Base-by-base conservation (phyloP, 208 protist genomes). In the Leishmania tropica region DNA sequence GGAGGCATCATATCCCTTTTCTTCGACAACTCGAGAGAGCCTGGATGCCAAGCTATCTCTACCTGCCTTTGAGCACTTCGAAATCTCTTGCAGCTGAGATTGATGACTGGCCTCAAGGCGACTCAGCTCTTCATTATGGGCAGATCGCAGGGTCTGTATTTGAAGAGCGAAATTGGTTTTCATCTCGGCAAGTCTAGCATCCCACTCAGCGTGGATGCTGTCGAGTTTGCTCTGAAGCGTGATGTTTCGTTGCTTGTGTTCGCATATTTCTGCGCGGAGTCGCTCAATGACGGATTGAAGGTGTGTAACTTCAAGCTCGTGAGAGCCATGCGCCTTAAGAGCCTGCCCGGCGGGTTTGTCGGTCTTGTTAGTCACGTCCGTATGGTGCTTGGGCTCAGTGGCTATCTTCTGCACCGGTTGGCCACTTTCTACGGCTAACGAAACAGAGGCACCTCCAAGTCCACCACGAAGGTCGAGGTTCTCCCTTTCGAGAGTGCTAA, bases 121-220 rank as follows among this genome's bases (percentile, higher is more conserved):
- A 45, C 45, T 74, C 60, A 95, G 75, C 56, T 95, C 87, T 11
- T 86, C 82, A 37, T 93, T 90, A 74, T 93, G 88, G 17, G 83
- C 54, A 42, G 90, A 47, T 7, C 87, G 87, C 70, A 92, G 45
- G 13, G 42, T 6, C 45, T 81, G 89, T 0, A 93, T 3, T 51
- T 92, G 92, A 21, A 62, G 75, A 19, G 85, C 75, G 74, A 91
- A 90, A 28, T 81, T 85, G 21, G 73, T 53, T 60, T 90, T 92
- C 70, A 84, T 70, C 8, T 85, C 81, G 6, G 54, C 6, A 3
- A 93, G 31, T 0, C 81, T 81, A n/a, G 81, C 83, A 70, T 92
- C 88, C 89, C 88, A 93, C 3, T 86, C 80, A 6, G 71, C 71
- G 54, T 88, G 80, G 15, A 83, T n/a, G 65, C 85, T 74, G 19